A percentile compares a stretch with the other conserved stretches of the same genome.
These are phyloP conservation scores for Ceratocystis colombiana DNA, from an alignment of 2,329 filamentous ascomycete species.

Conservation along the genomic window DNA sequence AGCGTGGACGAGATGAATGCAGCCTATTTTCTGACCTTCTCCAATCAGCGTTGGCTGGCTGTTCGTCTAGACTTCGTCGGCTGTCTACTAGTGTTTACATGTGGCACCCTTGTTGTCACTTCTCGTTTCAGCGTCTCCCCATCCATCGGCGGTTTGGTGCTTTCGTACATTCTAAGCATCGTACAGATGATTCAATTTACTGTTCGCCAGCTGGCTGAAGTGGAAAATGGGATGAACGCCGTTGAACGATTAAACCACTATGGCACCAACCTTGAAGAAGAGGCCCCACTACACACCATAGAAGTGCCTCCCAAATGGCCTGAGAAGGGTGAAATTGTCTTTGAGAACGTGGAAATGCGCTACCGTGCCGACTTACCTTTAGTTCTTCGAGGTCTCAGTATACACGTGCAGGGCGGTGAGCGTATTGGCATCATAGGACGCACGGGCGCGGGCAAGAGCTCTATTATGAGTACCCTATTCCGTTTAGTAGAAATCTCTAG, in stretches of 20 bases:
- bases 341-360: conserved; percentile 67
- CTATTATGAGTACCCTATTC: conserved; percentile 75
- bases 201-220: conserved; percentile 83
- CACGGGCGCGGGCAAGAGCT: conserved; percentile 73
- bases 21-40: conserved; percentile 90
- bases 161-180: conserved; percentile 87
- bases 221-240: conserved; percentile 97
- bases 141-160: conserved; percentile 73
- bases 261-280: conserved; percentile 74
- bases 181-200: conserved; percentile 96
- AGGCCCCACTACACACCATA: conserved; percentile 69
- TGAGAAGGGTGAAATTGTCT: conserved; percentile 69
- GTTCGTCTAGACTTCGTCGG: conserved; percentile 76
- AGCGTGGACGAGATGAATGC: conserved; percentile 86
- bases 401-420: conserved; percentile 66
- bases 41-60: conserved; percentile 89
- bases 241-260: conserved; percentile 90
- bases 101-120: conserved; percentile 83
- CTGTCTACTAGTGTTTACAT: conserved; percentile 73
- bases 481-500: conserved; percentile 57
- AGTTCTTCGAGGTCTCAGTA: conserved; percentile 58
- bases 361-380: conserved; percentile 63
- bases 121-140: conserved; percentile 77
- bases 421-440: conserved; percentile 72
- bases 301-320: conserved; percentile 72